Evolutionary conservation across 2,329 filamentous ascomycete species (phyloP), one percentile per base, ranked within the genome.

Genomic region (Cyphellophora europaea): DNA sequence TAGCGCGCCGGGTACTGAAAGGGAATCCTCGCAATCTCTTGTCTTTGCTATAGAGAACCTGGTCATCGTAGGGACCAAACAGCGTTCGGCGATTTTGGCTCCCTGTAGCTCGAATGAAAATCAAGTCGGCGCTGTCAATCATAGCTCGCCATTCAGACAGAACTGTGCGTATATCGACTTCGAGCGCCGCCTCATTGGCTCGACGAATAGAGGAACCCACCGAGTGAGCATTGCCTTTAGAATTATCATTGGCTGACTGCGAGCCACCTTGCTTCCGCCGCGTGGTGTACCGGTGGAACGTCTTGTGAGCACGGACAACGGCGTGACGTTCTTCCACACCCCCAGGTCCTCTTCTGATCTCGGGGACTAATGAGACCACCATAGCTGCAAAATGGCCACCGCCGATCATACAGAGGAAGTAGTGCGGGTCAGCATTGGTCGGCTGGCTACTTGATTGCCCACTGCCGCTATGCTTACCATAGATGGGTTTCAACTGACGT

Each of bases 341-440:
- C 11, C 71, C 64, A 10, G 73, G 67, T 34, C 76, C 75, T 54
- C 84, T 89, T 23, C 76, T 74, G 35, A 82, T 67, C 43, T 87
- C 83, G 0, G 91, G 88, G 1, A 85, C 77, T 3, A 96, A 70
- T 0, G 87, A 87, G 8, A 98, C 83, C 8, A 96, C 70, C 88
- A 96, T 96, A 33, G 84, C 91, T 1, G 91, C 91, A 54, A 98
- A 98, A 56, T 98, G 91, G 0, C 91, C 91, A 40, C 91, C 91
- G 15, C 91, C 91, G 33, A 98, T 93, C 91, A 98, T 98, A 60
- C 88, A 96, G 31, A 98, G 72, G 54, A 98, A 96, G 32, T 94
- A 77, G 54, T 96, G 88, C 2, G 87, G 85, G 5, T 80, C 79
- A 66, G 76, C 74, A 37, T 74, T 76, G 21, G 36, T 38, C 4